A percentile compares a stretch with the other conserved stretches of the same genome.
Conservation (phyloP, 352 stramenopile species). For the Pythium aphanidermatum region DNA sequence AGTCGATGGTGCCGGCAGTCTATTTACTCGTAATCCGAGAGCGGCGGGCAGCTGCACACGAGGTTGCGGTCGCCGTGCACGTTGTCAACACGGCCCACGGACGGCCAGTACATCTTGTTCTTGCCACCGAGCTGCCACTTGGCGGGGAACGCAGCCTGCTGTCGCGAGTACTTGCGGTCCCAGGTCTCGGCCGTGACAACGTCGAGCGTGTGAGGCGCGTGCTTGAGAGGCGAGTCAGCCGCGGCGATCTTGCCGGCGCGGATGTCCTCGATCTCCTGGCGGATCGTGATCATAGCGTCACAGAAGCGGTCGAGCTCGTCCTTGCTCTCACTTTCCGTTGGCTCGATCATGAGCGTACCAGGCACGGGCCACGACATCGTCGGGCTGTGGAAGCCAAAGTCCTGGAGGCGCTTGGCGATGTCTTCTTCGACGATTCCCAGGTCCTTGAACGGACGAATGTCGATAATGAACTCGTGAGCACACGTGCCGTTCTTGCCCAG, state of each 20-base stretch:
- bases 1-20: slow-evolving; percentile 1
- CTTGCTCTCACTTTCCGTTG: slow-evolving; percentile 98
- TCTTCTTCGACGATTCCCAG: slow-evolving; percentile 95
- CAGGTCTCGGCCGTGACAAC: slow-evolving; percentile 91
- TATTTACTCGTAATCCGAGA: slow-evolving; percentile 89
- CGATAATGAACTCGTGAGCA: slow-evolving; percentile 99
- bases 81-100: slow-evolving; percentile 97
- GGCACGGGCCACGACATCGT: slow-evolving; percentile 99
- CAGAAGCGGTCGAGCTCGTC: slow-evolving; percentile 97
- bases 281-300: slow-evolving; percentile 94
- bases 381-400: slow-evolving; percentile 99
- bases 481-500: slow-evolving; percentile 95
- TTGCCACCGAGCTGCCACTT: slow-evolving; percentile 89
- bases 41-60: slow-evolving; percentile 96
- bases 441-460: slow-evolving; percentile 97
- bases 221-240: slow-evolving; percentile 93
- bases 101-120: slow-evolving; percentile 98
- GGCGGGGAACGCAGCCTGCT: slow-evolving; percentile 93
- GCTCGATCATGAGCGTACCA: slow-evolving; percentile 99
- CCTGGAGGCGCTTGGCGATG: slow-evolving; percentile 98
- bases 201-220: slow-evolving; percentile 97
- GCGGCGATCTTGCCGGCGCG: slow-evolving; percentile 86
- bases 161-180: slow-evolving; percentile 92
- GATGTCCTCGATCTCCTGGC: slow-evolving; percentile 97
- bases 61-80: slow-evolving; percentile 98